Base-by-base conservation (phyloP, 257 asterid genomes). In the Mentha longifolia region DNA sequence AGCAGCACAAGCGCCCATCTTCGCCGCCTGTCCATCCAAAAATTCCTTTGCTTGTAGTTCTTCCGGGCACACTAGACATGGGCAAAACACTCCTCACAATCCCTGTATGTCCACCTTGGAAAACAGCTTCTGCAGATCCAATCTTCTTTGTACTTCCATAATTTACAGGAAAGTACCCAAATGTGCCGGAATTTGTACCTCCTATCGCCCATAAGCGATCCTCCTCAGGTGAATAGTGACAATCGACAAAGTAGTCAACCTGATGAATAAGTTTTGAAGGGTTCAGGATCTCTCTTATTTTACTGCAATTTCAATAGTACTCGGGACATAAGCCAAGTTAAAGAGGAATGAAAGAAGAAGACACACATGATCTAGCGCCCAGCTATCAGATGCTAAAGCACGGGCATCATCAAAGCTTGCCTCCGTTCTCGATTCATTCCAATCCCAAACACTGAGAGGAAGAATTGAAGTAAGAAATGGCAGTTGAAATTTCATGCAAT, bases 11-110 rank as follows among this genome's bases (percentile, higher is more conserved):
- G 30, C 98, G 96, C 31, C 98, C 97, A 77, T 95, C 99, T 80
- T 95, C 97, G 12, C 97, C 95, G 1, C 99, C 99, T 0, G 91
- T 86, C 98, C 99, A 95, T 46, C 98, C 95, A 45, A 86, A 91
- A 31, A 88, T 80, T 22, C 87, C 87, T 22, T 50, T 79, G 42
- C 76, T 78, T 33, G 65, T 81, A 4, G 63, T 39, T 47, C 61
- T 80, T 42, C 88, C 78, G 10, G 83, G 82, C 56, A 72, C 50
- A 39, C 76, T 30, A 35, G 90, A 78, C 86, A 85, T 37, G 7
- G 97, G 91, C 78, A 89, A 77, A 15, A 94, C 86, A 47, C 87
- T 86, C 79, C 99, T 85, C 3, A 95, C 76, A 5, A 89, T 72
- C n/a, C 95, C 87, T 6, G 87, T 80, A 57, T 95, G 99, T 19